Evolutionary conservation across 2,329 filamentous ascomycete genomes (phyloP), one percentile per base, ranked within the genome.

Genomic region (Fusarium nisikadoi): DNA sequence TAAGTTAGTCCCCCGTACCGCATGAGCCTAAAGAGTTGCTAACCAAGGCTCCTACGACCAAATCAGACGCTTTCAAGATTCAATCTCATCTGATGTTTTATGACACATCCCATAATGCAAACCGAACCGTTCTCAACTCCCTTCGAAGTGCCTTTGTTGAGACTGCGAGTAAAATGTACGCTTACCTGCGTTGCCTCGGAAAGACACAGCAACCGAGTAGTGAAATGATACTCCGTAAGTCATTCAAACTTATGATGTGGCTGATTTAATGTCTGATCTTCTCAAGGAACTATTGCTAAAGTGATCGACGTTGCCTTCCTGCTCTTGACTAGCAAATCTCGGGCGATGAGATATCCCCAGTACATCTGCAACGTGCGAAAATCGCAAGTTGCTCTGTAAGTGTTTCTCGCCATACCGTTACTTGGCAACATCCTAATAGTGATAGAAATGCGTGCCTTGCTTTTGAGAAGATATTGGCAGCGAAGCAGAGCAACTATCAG

Each of bases 61-160:
- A 19, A 7, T 38, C 55, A 89, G 87, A 87, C 75, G 83, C 90
- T 7, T 94, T 98, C 84, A 95, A 94, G 80, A 90, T 96, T 57
- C 94, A 97, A 79, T 91, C 94, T 56, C 93, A 96, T 75, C 85
- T 90, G 54, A 95, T 97, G 90, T 93, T 94, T 79, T 91, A 93
- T 75, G 94, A 97, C 80, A 93, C 93, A 8, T 82, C 86, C 7
- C 91, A 95, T 84, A 98, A 98, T 82, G 88, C 90, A 7, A 79
- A 87, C 12, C 74, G 79, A 8, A 93, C 91, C 0, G 92, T 96
- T 17, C 84, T 95, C 8, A 81, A 83, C n/a, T 97, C 96, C 74
- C 83, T 98, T 7, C 89, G 91, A 76, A 86, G 87, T n/a, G 90
- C 90, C 36, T 95, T 98, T 76, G 77, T 85, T 23, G 94, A 97